Percentiles rank a stretch among this genome's conserved stretches.
Evolutionary conservation across 2,329 filamentous ascomycete genomes (phyloP).

Genomic region (Pseudogymnoascus sp.): DNA sequence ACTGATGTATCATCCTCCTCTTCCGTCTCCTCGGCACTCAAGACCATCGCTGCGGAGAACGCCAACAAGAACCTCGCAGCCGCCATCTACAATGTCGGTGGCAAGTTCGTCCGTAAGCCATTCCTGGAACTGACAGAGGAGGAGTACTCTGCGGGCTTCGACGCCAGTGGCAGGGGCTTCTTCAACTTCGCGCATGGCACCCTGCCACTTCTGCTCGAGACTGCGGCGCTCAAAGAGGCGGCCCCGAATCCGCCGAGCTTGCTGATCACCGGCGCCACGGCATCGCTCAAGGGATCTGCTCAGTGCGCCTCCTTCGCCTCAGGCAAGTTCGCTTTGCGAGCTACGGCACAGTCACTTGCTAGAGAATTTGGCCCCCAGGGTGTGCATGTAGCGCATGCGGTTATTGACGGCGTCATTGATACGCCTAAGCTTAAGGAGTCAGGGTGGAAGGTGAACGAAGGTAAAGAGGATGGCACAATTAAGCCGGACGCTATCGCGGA

Average conservation of each 20-base stretch:
- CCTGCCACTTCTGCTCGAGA: conserved; percentile 61
- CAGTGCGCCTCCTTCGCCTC: conserved; percentile 63
- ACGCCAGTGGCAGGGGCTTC: conserved; percentile 50
- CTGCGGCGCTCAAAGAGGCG: conserved; percentile 35
- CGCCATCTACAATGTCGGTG: conserved; percentile 61
- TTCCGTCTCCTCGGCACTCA: conserved; percentile 49
- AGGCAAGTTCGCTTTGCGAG: conserved; percentile 72
- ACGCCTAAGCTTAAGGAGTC: conserved; percentile 59
- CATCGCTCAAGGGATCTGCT: conserved; percentile 64
- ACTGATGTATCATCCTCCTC: conserved; percentile 51
- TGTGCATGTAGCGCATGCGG: conserved; percentile 72
- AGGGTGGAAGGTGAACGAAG: conserved; percentile 32
- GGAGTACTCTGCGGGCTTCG: conserved; percentile 40
- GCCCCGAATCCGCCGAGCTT: conserved; percentile 63
- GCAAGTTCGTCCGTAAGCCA: conserved; percentile 41
- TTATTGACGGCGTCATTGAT: conserved; percentile 81
- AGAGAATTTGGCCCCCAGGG: conserved; percentile 79
- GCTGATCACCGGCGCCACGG: conserved; percentile 82
- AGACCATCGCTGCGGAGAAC: conserved; percentile 52
- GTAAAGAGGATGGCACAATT: conserved; percentile 54
- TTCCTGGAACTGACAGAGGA: conserved; percentile 47
- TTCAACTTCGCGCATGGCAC: conserved; percentile 67
- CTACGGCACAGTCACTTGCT: conserved; percentile 65
- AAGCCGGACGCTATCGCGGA: conserved; percentile 74
- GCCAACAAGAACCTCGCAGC: conserved; percentile 48